These are phyloP conservation scores for Cadophora sp. DNA, from an alignment of 2,329 filamentous ascomycete species.

Conservation along the genomic window DNA sequence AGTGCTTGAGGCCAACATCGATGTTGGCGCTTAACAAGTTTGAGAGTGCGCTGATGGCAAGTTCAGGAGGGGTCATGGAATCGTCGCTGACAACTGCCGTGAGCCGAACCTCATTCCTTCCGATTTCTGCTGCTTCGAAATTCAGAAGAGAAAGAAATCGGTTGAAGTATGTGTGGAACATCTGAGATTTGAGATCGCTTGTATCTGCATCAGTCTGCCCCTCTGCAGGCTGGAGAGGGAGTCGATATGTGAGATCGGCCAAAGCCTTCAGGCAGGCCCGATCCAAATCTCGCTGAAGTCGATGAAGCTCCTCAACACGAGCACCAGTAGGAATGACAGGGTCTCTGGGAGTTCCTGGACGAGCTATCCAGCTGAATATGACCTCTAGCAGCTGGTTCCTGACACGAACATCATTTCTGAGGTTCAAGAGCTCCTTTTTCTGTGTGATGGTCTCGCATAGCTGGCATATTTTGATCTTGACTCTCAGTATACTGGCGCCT, in stretches of 20 bases:
- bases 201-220: conserved; percentile 70
- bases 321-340: conserved; percentile 46
- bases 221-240: conserved; percentile 70
- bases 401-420: conserved; percentile 72
- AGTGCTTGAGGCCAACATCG: conserved; percentile 74
- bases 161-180: conserved; percentile 77
- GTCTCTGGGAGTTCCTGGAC: conserved; percentile 61
- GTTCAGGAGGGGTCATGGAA: conserved; percentile 60
- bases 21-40: conserved; percentile 75
- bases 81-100: conserved; percentile 58
- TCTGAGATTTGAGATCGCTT: conserved; percentile 72
- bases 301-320: conserved; percentile 62
- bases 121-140: conserved; percentile 56
- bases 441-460: conserved; percentile 69
- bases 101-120: conserved; percentile 50
- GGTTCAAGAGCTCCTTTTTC: conserved; percentile 71
- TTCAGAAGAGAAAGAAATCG: conserved; percentile 71
- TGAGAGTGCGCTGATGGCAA: conserved; percentile 71
- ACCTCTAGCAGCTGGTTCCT: conserved; percentile 72
- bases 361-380: conserved; percentile 72
- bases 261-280: conserved; percentile 69
- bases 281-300: conserved; percentile 70
- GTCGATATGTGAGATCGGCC: conserved; percentile 69
- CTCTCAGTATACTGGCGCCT: conserved; percentile 60
- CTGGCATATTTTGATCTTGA: conserved; percentile 74